Evolutionary conservation across 129 eudicot genomes (phyloP), one percentile per base, ranked within the genome.

Genomic region (Artemisia argyi): DNA sequence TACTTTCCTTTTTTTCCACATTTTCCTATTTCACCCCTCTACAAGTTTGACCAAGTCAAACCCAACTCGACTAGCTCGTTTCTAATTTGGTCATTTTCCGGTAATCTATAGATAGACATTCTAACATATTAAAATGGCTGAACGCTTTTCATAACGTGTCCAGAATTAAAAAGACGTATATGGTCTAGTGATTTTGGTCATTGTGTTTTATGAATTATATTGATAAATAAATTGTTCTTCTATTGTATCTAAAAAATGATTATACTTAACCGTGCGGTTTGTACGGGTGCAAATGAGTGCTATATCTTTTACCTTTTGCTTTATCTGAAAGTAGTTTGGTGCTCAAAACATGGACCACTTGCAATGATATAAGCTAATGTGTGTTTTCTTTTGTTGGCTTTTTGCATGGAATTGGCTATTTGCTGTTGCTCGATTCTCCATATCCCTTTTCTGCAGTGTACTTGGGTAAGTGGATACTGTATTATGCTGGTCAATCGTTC

Each of bases 1-100:
- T 73, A 79, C 77, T 49, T 66, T 84, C 80, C 82, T 44, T 50
- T 68, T 35, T 72, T 62, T 50, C 76, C 73, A 55, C 76, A 72
- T 60, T 72, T 72, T 72, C 32, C 24, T 20, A n/a, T 60, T 26
- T 39, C 14, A 55, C 73, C 69, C 59, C 46, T 32, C n/a, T 39
- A 60, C 71, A 69, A 74, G 87, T 90, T 87, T 91, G 97, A 91
- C 95, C 95, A 75, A 66, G 81, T 73, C 86, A 79, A 50, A 30
- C 62, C 50, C 12, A 3, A 60, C 19, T 1, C 35, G 9, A 1
- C 46, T 39, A 39, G 46, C 74, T 15, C 4, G 44, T 16, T 52
- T 51, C 13, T 14, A 52, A 14, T 52, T 5, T 0, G 8, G 7
- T 52, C 12, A 52, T 52, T 56, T 2, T 56, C 3, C 8, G 46